Percentiles rank a stretch among this genome's conserved stretches.
Conservation (phyloP, 192 early-diverging fungal species). For the Allomyces arbusculus region DNA sequence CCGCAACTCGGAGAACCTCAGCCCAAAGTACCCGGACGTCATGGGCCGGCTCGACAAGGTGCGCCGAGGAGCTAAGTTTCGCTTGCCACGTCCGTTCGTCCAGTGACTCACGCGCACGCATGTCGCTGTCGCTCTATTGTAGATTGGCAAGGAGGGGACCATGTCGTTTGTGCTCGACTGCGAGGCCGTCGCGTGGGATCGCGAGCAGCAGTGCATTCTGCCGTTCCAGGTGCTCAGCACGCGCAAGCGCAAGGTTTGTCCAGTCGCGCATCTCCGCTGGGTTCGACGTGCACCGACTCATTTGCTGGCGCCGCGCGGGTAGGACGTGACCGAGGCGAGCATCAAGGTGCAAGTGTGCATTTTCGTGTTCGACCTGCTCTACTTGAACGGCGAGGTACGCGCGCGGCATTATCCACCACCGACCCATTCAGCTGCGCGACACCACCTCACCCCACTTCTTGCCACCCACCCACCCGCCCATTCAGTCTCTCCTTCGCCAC, state of each 20-base stretch:
- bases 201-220: constrained; percentile 58
- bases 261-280: too few relatives aligned
- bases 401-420: constrained; percentile 1
- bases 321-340: constrained; percentile 74
- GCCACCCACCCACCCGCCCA: neutral
- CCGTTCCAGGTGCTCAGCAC: constrained; percentile 95
- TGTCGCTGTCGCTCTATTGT: constrained; percentile 4
- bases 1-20: constrained; percentile 88
- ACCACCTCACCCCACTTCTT: too few relatives aligned
- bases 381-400: constrained; percentile 69
- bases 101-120: neutral
- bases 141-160: constrained; percentile 35
- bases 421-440: too few relatives aligned
- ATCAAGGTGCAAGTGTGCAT: constrained; percentile 88
- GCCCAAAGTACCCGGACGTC: constrained; percentile 82
- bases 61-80: too few relatives aligned
- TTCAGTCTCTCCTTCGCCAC: constrained; percentile 19
- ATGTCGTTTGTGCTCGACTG: constrained; percentile 90
- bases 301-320: neutral
- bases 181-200: constrained; percentile 98
- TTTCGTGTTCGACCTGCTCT: constrained; percentile 92
- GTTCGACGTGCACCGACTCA: neutral
- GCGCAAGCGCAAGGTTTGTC: constrained; percentile 58
- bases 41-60: constrained; percentile 33
- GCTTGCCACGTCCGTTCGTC: too few relatives aligned